These are phyloP conservation scores for Leucosporidium yakuticum DNA, from an alignment of 768 basidiomycete species.

Conservation along the genomic window DNA sequence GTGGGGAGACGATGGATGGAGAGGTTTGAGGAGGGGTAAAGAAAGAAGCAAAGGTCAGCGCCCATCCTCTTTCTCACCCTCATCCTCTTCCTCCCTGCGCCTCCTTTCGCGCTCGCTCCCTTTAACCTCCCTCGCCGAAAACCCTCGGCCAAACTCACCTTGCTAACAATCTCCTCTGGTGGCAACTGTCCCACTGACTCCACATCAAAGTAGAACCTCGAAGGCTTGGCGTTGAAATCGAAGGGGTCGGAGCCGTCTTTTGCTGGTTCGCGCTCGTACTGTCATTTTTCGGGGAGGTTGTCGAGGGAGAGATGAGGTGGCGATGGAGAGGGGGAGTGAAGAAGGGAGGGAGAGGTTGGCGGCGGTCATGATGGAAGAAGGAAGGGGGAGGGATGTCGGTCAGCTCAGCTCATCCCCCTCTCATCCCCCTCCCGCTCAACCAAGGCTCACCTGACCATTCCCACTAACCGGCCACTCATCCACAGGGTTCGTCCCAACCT, in stretches of 20 bases:
- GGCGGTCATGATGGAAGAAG: too few relatives aligned
- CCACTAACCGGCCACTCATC: conserved; percentile 86
- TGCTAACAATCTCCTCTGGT: conserved; percentile 83
- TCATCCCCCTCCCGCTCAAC: conserved; percentile 1
- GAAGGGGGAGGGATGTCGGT: too few relatives aligned
- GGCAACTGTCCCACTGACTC: conserved; percentile 87
- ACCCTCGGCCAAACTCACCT: conserved; percentile 52
- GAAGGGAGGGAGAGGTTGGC: too few relatives aligned
- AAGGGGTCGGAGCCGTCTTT: conserved; percentile 49
- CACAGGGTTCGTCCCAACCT: conserved; percentile 58
- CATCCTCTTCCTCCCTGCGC: not conserved
- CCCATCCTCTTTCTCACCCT: too few relatives aligned
- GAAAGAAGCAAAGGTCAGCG: not conserved
- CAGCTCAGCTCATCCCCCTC: not conserved
- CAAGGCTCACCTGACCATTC: conserved; percentile 80
- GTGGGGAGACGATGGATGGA: too few relatives aligned
- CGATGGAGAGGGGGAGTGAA: not conserved
- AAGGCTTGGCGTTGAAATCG: conserved; percentile 79
- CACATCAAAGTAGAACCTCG: conserved; percentile 87
- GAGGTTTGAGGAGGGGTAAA: too few relatives aligned
- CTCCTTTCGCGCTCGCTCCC: not conserved
- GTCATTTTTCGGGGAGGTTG: not conserved
- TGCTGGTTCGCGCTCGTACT: conserved; percentile 31
- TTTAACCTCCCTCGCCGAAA: not conserved
- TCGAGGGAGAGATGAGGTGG: not conserved